A percentile compares a stretch with the other conserved stretches of the same genome.
Conservation (phyloP, 1,139 yeast species). For the Wickerhamomyces sp. region DNA sequence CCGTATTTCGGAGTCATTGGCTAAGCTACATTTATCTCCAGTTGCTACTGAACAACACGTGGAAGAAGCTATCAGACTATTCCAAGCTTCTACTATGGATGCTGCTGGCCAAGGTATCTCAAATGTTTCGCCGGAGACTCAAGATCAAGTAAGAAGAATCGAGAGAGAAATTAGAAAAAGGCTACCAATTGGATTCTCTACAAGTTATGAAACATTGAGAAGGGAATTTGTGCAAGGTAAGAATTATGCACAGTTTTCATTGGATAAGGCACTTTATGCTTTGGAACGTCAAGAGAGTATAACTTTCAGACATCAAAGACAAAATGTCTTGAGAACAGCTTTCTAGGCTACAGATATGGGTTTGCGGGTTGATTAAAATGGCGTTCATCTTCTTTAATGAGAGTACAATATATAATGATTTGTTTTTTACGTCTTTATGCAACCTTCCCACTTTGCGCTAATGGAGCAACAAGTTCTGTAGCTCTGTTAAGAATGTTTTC, state of each 20-base stretch:
- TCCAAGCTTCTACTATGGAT: conserved; percentile 96
- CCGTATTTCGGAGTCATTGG: conserved; percentile 92
- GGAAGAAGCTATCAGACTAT: conserved; percentile 89
- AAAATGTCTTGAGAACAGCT: conserved; percentile 77
- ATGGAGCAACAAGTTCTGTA: conserved; percentile 77
- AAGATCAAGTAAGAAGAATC: conserved; percentile 68
- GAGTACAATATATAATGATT: too few species aligned
- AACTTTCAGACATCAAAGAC: conserved; percentile 84
- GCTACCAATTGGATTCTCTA: conserved; percentile 95
- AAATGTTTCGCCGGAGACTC: conserved; percentile 47
- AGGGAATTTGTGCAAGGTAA: conserved; percentile 79
- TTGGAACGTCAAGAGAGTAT: conserved; percentile 85
- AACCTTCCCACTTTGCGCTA: conserved; percentile 29
- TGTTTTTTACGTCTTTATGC: too few species aligned
- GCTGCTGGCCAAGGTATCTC: conserved; percentile 74
- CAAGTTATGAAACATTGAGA: conserved; percentile 78
- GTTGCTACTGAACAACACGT: conserved; percentile 87
- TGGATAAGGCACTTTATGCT: conserved; percentile 78
- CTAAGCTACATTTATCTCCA: conserved; percentile 78
- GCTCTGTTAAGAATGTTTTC: conserved; percentile 78
- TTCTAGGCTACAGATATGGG: conserved; percentile 34
- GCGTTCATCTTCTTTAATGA: too few species aligned
- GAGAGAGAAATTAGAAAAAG: conserved; percentile 86
- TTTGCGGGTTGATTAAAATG: too few species aligned
- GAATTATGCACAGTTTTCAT: conserved; percentile 61